Percentiles rank a stretch among this genome's conserved stretches.
phyloP scores from a whole-genome alignment of 83 land plant species.

The Picea engelmannii region DNA sequence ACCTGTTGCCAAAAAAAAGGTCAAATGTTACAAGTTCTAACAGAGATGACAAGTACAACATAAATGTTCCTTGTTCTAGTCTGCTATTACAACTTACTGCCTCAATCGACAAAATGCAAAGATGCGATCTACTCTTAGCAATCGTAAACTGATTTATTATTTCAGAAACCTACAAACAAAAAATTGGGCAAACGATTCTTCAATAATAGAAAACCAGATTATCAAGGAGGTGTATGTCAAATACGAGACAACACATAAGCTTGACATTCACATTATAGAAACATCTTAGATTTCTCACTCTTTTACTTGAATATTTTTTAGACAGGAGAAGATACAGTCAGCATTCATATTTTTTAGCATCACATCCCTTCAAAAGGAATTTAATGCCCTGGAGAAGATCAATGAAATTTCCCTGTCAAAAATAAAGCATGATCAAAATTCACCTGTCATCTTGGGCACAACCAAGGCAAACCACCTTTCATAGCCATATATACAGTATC shows the following conservation, averaged over 20 bases:
- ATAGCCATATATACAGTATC: not conserved
- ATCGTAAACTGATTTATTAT: not conserved
- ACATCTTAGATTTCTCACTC: not conserved
- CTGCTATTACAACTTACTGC: not conserved
- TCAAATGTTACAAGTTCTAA: not conserved
- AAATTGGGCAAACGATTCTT: not conserved
- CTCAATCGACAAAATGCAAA: not conserved
- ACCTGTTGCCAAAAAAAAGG: slow-evolving; percentile 8
- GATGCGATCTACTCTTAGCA: not conserved
- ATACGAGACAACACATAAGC: not conserved
- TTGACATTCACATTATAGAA: not conserved
- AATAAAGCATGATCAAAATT: not conserved
- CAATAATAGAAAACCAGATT: not conserved
- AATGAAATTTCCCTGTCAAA: not conserved
- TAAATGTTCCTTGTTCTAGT: not conserved
- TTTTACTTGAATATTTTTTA: not conserved
- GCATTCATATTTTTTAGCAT: not conserved
- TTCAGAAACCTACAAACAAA: not conserved
- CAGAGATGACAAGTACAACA: not conserved
- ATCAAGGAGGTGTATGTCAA: not conserved
- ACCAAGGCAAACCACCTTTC: not conserved
- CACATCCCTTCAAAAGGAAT: not conserved
- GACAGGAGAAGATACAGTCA: not conserved
- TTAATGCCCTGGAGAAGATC: not conserved
- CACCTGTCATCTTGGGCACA: not conserved